These are phyloP conservation scores for Sphaceloma murrayae DNA, from an alignment of 2,329 filamentous ascomycete genomes.

Conservation along the genomic window DNA sequence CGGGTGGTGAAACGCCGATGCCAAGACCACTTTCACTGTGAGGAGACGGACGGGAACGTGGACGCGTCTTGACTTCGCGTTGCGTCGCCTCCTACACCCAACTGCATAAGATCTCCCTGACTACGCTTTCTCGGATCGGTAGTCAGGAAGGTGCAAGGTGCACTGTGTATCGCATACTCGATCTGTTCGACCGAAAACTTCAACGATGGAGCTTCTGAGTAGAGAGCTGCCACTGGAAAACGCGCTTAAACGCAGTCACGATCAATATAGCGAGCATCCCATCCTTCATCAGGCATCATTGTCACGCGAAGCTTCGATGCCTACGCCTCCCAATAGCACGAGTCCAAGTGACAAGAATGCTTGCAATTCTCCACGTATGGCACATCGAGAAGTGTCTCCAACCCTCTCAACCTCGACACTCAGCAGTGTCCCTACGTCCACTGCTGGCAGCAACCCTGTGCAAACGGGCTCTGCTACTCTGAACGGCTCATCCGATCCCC, in stretches of 20 bases:
- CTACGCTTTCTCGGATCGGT: neutral
- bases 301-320: constrained; percentile 2
- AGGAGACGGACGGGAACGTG: too few species aligned
- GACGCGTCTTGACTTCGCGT: too few species aligned
- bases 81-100: neutral
- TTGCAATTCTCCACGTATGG: neutral
- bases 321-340: constrained; percentile 18
- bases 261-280: neutral
- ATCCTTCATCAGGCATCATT: neutral
- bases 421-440: constrained; percentile 24
- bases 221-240: neutral
- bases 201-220: too few species aligned
- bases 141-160: too few species aligned
- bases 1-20: neutral
- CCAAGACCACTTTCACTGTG: constrained; percentile 11
- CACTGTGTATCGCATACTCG: too few species aligned
- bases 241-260: constrained; percentile 2
- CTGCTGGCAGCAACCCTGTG: constrained; percentile 7
- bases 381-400: constrained; percentile 24
- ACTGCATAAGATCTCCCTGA: neutral
- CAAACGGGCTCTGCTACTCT: neutral
- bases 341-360: constrained; percentile 9
- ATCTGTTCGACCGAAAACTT: too few species aligned
- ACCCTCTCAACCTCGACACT: constrained; percentile 27
- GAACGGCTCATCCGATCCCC: constrained; percentile 18